Conservation (phyloP, 2,329 filamentous ascomycete species). For the Fusarium torulosum region DNA sequence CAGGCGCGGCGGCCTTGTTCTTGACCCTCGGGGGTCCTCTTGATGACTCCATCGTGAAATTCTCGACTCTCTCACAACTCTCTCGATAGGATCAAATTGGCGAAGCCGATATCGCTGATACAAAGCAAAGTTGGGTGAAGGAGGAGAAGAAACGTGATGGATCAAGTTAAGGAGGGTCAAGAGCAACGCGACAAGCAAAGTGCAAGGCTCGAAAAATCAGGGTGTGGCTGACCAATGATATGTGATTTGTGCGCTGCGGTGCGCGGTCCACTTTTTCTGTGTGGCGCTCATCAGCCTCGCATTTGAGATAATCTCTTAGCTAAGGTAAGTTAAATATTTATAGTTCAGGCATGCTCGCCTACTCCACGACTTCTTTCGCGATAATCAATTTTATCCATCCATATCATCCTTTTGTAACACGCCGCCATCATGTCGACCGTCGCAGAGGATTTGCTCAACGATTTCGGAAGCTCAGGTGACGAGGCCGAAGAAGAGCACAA, state of each 20-base stretch:
- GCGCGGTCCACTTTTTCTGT: constrained; percentile 8
- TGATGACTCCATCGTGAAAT: constrained; percentile 83
- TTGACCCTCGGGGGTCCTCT: constrained; percentile 96
- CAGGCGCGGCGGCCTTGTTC: constrained; percentile 94
- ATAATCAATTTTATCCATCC: constrained; percentile 25
- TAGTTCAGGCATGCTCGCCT: constrained; percentile 23
- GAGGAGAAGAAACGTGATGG: constrained; percentile 12
- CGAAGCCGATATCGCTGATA: background rate
- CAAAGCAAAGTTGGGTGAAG: constrained; percentile 1
- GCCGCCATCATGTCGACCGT: constrained; percentile 80
- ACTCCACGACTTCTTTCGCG: constrained; percentile 26
- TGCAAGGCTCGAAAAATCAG: constrained; percentile 48
- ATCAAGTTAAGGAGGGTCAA: constrained; percentile 27
- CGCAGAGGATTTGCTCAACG: constrained; percentile 91
- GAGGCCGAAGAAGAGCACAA: constrained; percentile 75
- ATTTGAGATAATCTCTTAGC: constrained; percentile 28
- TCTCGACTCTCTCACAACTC: constrained; percentile 1
- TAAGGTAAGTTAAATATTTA: constrained; percentile 39
- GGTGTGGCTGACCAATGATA: constrained; percentile 32
- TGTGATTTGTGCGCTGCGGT: accelerated
- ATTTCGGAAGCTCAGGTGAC: constrained; percentile 74
- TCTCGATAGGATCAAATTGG: background rate
- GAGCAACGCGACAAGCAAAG: constrained; percentile 39
- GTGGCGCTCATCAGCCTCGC: constrained; percentile 49
- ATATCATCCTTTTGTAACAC: constrained; percentile 17